A percentile compares a stretch with the other conserved stretches of the same genome.
Conservation (phyloP, 495 filamentous ascomycete genomes). For the Penicillium pancosmium region DNA sequence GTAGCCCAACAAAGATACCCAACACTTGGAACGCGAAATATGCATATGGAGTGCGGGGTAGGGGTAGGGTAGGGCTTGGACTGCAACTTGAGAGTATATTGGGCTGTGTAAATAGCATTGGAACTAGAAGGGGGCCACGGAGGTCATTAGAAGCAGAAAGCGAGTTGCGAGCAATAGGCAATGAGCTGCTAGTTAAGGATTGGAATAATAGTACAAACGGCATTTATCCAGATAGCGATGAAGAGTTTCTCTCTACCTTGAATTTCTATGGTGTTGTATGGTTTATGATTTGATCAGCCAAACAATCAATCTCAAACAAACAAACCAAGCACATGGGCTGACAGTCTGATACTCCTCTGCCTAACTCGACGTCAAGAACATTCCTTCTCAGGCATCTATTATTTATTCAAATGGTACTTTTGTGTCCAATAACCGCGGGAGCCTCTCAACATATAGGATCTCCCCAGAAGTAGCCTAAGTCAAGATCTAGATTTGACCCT, state of each 20-base stretch:
- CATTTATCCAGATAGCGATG: not conserved
- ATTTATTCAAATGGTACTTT: conserved; percentile 1
- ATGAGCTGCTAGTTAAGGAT: too few species aligned
- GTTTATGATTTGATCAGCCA: not conserved
- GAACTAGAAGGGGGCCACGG: too few species aligned
- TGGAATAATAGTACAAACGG: not conserved
- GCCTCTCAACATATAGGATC: conserved; percentile 32
- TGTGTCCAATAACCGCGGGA: not conserved
- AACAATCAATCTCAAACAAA: conserved; percentile 6
- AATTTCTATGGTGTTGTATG: conserved; percentile 5
- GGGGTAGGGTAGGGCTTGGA: not conserved
- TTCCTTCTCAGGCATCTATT: not conserved
- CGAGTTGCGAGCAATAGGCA: too few species aligned
- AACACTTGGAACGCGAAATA: not conserved
- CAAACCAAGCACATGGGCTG: conserved; percentile 8
- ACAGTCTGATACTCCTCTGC: conserved; percentile 3
- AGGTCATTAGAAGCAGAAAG: too few species aligned
- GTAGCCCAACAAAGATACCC: not conserved
- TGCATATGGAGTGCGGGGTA: not conserved
- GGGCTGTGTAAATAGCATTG: not conserved
- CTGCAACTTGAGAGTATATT: not conserved
- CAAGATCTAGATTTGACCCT: conserved; percentile 36
- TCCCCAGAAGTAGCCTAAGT: conserved; percentile 38
- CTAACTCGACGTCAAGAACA: not conserved
- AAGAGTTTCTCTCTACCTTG: not conserved